Conservation (phyloP, 1,284 basidiomycete species). For the Volvariella volvacea region DNA sequence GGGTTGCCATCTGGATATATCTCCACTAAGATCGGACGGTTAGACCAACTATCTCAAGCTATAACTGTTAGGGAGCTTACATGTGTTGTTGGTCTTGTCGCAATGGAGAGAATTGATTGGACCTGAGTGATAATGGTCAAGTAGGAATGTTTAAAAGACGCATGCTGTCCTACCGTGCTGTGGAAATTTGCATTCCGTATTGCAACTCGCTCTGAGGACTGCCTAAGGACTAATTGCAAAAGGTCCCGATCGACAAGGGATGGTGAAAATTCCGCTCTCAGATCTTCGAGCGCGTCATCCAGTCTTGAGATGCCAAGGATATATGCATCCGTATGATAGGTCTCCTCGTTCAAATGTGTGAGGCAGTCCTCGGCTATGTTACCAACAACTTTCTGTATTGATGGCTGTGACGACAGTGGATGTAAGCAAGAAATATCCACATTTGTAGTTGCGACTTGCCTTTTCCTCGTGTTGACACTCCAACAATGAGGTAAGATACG, state of each 20-base stretch:
- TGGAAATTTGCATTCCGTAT: conserved; percentile 40
- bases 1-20: conserved; percentile 76
- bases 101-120: conserved; percentile 61
- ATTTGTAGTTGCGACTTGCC: conserved; percentile 39
- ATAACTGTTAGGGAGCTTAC: conserved; percentile 33
- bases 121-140: conserved; percentile 32
- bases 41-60: background rate
- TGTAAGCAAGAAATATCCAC: conserved; percentile 7
- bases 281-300: conserved; percentile 34
- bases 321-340: conserved; percentile 54
- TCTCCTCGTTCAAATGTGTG: conserved; percentile 54
- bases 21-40: conserved; percentile 62
- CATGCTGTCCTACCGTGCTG: conserved; percentile 33
- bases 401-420: conserved; percentile 49
- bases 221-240: conserved; percentile 33
- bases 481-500: conserved; percentile 69
- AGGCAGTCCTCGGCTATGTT: conserved; percentile 68
- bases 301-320: conserved; percentile 39
- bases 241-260: conserved; percentile 36
- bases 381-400: conserved; percentile 82
- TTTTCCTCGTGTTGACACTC: conserved; percentile 91
- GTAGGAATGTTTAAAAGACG: conserved; percentile 2
- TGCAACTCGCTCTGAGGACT: conserved; percentile 31
- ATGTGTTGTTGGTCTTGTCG: conserved; percentile 62
- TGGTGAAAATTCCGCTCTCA: conserved; percentile 44